These are phyloP conservation scores for Fusarium incarnatum DNA, from an alignment of 2,329 filamentous ascomycete species.

Conservation along the genomic window DNA sequence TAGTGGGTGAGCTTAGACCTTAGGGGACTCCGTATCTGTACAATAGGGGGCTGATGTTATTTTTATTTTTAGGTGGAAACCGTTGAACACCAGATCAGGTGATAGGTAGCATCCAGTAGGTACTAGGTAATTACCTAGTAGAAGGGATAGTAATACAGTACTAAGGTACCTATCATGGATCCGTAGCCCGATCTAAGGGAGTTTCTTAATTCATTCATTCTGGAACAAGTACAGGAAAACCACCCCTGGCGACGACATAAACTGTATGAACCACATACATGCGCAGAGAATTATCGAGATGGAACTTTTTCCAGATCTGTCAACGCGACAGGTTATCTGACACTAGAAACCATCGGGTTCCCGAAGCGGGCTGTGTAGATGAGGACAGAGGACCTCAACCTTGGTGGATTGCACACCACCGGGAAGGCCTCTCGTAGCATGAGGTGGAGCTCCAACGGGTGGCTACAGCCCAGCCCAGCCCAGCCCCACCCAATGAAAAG, in stretches of 20 bases:
- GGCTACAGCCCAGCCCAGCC: neutral
- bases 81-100: constrained; percentile 50
- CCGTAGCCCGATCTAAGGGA: neutral
- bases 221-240: neutral
- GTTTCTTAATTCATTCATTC: neutral
- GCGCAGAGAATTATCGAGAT: neutral
- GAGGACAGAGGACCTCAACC: neutral
- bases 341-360: neutral
- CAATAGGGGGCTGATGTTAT: constrained; percentile 24
- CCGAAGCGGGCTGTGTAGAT: neutral
- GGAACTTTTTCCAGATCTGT: neutral
- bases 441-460: neutral
- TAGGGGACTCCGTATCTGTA: constrained; percentile 23
- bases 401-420: neutral
- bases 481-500: neutral
- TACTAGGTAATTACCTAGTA: too few species aligned
- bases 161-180: too few species aligned
- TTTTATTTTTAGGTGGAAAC: constrained; percentile 45
- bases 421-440: neutral
- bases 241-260: constrained; percentile 8
- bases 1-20: constrained; percentile 26
- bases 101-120: constrained; percentile 5
- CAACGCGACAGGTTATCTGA: neutral
- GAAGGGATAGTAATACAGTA: neutral
- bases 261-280: neutral